phyloP scores from a whole-genome alignment of 345 rosid species.

The Salix dunnii region DNA sequence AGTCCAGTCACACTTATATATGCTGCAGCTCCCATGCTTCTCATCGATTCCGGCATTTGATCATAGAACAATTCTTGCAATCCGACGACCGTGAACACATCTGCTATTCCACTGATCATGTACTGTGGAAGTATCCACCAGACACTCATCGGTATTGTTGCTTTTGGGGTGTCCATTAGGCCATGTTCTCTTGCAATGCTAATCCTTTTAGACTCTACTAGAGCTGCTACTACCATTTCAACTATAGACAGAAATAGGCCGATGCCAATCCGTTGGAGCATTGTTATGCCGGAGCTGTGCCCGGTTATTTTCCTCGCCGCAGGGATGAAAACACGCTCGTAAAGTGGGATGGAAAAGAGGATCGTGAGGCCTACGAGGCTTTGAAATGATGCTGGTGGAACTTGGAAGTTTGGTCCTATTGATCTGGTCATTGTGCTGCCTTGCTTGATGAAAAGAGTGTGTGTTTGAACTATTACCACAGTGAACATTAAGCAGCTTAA shows the following conservation, averaged over 20 bases:
- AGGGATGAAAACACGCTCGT: constrained; percentile 70
- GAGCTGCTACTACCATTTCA: constrained; percentile 55
- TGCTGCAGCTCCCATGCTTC: constrained; percentile 86
- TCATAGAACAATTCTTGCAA: constrained; percentile 84
- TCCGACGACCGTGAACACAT: constrained; percentile 70
- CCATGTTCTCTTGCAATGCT: constrained; percentile 46
- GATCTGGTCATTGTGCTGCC: constrained; percentile 64
- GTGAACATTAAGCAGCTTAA: constrained; percentile 70
- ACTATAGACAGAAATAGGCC: constrained; percentile 62
- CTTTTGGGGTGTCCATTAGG: constrained; percentile 50
- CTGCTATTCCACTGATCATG: constrained; percentile 51
- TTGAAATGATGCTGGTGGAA: constrained; percentile 80
- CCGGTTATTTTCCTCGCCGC: constrained; percentile 50
- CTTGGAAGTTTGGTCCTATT: constrained; percentile 51
- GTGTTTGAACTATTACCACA: constrained; percentile 54
- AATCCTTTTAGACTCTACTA: constrained; percentile 67
- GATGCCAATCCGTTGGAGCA: constrained; percentile 74
- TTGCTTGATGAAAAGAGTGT: constrained; percentile 85
- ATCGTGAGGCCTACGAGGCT: constrained; percentile 65
- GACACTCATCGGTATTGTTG: constrained; percentile 56
- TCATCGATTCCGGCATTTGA: constrained; percentile 76
- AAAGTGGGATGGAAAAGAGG: constrained; percentile 51
- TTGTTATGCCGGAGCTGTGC: constrained; percentile 64
- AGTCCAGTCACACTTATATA: constrained; percentile 57
- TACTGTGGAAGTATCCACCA: constrained; percentile 93